Conservation (phyloP, 2,329 filamentous ascomycete genomes). For the Aspergillus amoenus region DNA sequence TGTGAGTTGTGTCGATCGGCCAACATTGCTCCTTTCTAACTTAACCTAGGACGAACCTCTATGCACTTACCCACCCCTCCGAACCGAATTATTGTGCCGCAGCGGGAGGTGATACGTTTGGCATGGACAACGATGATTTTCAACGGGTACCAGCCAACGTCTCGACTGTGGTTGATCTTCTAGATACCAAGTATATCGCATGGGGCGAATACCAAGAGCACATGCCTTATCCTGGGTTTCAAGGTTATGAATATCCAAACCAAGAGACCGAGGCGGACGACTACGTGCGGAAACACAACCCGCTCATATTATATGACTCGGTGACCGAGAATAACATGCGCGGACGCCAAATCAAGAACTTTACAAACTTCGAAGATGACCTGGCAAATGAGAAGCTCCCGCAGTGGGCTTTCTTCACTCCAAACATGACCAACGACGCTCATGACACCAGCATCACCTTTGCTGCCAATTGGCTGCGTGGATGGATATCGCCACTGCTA, state of each 20-base stretch:
- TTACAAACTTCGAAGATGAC: conserved; percentile 68
- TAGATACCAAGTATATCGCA: conserved; percentile 63
- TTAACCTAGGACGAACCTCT: conserved; percentile 48
- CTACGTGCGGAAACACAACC: conserved; percentile 82
- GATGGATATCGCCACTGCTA: conserved; percentile 70
- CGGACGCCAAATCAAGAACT: conserved; percentile 70
- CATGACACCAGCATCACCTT: conserved; percentile 71
- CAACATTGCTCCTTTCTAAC: not conserved
- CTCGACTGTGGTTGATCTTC: conserved; percentile 66
- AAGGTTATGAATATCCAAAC: conserved; percentile 63
- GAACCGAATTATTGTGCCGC: conserved; percentile 74
- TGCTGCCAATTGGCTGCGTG: conserved; percentile 66
- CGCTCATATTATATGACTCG: conserved; percentile 64
- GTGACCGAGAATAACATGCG: conserved; percentile 60
- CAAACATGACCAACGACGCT: conserved; percentile 64
- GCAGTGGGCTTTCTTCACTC: conserved; percentile 61
- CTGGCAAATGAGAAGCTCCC: conserved; percentile 63
- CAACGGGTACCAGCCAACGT: conserved; percentile 59
- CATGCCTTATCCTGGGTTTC: conserved; percentile 72
- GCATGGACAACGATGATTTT: conserved; percentile 68
- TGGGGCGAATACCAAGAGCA: conserved; percentile 78
- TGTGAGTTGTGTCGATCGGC: conserved; percentile 32
- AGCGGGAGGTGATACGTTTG: conserved; percentile 70
- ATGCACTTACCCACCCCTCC: conserved; percentile 68
- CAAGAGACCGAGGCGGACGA: conserved; percentile 61